Conservation (phyloP, 2,329 filamentous ascomycete genomes). For the Beauveria brongniartii region DNA sequence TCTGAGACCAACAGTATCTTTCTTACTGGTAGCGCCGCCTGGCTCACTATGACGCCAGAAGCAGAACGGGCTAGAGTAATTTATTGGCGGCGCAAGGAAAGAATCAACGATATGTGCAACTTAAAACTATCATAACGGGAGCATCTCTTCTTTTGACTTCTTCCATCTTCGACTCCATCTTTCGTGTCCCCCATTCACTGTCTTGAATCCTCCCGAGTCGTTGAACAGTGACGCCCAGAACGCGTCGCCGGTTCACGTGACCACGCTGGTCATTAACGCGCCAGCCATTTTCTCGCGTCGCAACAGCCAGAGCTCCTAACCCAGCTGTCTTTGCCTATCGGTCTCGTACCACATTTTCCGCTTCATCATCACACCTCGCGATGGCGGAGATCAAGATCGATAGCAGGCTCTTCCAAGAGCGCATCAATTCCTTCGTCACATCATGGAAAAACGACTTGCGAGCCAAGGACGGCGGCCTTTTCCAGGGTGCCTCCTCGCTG, state of each 20-base stretch:
- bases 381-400: constrained; percentile 91
- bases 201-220: neutral
- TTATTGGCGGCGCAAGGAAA: neutral
- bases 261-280: constrained; percentile 32
- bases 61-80: neutral
- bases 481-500: constrained; percentile 80
- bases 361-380: constrained; percentile 30
- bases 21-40: no score
- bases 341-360: constrained; percentile 17
- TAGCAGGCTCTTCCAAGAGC: constrained; percentile 86
- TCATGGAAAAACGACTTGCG: constrained; percentile 97
- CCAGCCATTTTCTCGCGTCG: constrained; percentile 33
- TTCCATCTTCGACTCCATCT: neutral
- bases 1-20: neutral
- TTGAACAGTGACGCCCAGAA: neutral
- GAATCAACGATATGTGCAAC: neutral
- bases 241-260: constrained; percentile 26
- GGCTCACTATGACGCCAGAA: neutral
- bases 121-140: neutral
- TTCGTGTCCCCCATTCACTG: neutral
- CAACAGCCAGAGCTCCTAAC: constrained; percentile 18
- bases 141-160: neutral
- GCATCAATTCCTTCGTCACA: constrained; percentile 75
- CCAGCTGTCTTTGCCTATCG: constrained; percentile 16
- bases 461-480: constrained; percentile 70